Evolutionary conservation across 352 stramenopile genomes (phyloP).

Genomic region (Phytophthora tubulina): DNA sequence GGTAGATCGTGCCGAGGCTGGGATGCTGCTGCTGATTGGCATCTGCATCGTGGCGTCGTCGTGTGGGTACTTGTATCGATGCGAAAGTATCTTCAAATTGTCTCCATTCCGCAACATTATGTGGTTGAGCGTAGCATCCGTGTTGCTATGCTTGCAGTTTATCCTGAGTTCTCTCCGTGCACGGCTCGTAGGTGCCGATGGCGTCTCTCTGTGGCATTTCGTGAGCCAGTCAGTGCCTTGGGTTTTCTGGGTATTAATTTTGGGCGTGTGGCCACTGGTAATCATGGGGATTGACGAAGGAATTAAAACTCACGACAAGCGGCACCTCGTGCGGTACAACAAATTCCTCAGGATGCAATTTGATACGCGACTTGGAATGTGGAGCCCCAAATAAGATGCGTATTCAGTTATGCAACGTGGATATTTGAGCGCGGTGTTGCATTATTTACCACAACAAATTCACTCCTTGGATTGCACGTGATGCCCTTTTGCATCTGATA

Average conservation of each 20-base stretch:
- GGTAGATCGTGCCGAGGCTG: conserved; percentile 77
- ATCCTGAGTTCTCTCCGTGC: conserved; percentile 53
- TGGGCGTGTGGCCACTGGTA: conserved; percentile 71
- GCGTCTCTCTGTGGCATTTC: conserved; percentile 62
- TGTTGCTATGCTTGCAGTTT: conserved; percentile 63
- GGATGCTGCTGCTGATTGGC: conserved; percentile 76
- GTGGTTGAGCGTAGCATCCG: conserved; percentile 55
- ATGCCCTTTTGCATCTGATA: conserved; percentile 8
- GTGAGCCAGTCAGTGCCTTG: conserved; percentile 60
- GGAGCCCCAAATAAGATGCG: conserved; percentile 80
- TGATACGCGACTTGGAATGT: conserved; percentile 89
- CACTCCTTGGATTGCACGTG: conserved; percentile 6
- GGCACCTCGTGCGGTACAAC: conserved; percentile 82
- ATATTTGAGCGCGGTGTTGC: neutral
- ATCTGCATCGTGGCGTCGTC: conserved; percentile 78
- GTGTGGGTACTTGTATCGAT: conserved; percentile 79
- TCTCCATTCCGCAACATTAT: conserved; percentile 80
- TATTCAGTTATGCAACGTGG: neutral
- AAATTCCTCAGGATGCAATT: conserved; percentile 92
- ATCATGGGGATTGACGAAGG: conserved; percentile 71
- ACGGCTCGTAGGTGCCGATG: conserved; percentile 58
- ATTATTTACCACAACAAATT: neutral
- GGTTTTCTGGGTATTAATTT: conserved; percentile 60
- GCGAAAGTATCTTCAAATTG: conserved; percentile 72
- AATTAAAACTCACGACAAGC: conserved; percentile 80